Evolutionary conservation across 2,329 filamentous ascomycete species (phyloP).

Genomic region (Fusarium virguliforme): DNA sequence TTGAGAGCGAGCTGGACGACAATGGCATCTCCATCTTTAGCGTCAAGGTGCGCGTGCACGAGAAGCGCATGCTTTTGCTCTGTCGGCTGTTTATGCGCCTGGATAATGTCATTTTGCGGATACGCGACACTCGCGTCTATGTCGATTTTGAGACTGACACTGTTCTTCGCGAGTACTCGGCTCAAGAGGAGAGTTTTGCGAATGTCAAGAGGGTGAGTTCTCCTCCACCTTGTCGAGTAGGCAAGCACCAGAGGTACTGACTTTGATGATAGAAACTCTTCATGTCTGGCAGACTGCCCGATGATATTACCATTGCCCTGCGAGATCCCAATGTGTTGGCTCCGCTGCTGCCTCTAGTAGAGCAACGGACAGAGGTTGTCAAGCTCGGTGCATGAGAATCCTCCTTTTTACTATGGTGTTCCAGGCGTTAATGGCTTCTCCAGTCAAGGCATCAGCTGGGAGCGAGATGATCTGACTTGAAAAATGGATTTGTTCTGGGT

Average conservation of each 20-base stretch:
- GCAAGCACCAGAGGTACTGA: neutral
- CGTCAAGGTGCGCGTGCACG: constrained; percentile 95
- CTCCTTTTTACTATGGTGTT: constrained; percentile 33
- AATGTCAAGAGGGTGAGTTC: constrained; percentile 77
- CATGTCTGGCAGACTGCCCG: constrained; percentile 69
- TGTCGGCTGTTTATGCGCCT: constrained; percentile 92
- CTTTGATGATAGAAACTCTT: constrained; percentile 61
- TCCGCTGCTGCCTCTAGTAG: constrained; percentile 79
- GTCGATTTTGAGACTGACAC: constrained; percentile 86
- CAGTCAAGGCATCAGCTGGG: constrained; percentile 18
- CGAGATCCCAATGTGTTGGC: constrained; percentile 85
- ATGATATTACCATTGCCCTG: constrained; percentile 83
- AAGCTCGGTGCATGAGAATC: constrained; percentile 38
- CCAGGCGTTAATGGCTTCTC: constrained; percentile 32
- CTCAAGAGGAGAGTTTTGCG: constrained; percentile 87
- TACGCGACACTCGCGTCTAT: constrained; percentile 92
- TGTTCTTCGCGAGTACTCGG: constrained; percentile 90
- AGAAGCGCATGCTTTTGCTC: constrained; percentile 86
- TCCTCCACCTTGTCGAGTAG: too few relatives aligned
- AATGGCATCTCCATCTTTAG: constrained; percentile 94
- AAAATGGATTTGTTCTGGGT: constrained; percentile 43
- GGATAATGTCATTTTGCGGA: constrained; percentile 88
- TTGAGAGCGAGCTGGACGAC: constrained; percentile 97
- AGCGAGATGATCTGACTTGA: constrained; percentile 23
- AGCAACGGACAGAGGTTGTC: constrained; percentile 73